These are phyloP conservation scores for Lachnellula arida DNA, from an alignment of 2,329 filamentous ascomycete genomes.

Conservation along the genomic window DNA sequence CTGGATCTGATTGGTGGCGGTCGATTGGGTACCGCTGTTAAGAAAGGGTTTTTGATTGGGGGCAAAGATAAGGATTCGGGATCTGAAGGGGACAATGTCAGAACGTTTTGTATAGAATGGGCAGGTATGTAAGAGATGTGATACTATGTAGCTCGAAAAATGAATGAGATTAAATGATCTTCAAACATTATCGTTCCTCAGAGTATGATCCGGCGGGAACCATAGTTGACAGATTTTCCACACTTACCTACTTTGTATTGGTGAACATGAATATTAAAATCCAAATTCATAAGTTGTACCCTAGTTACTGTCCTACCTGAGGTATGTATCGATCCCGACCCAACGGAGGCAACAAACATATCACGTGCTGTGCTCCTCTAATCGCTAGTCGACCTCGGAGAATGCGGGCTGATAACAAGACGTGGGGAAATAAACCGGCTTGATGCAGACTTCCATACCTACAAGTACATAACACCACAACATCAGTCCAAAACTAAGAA, in stretches of 20 bases:
- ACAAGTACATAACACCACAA: neutral
- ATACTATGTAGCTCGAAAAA: neutral
- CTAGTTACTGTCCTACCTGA: too few relatives aligned
- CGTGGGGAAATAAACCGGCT: neutral
- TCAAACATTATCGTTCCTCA: too few relatives aligned
- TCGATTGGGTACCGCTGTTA: slow-evolving; percentile 85
- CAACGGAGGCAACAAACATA: neutral
- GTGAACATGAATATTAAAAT: too few relatives aligned
- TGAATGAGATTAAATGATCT: too few relatives aligned
- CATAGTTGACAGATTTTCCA: too few relatives aligned
- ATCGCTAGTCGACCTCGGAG: neutral
- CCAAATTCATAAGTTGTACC: too few relatives aligned
- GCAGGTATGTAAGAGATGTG: slow-evolving; percentile 68
- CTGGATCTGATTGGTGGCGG: slow-evolving; percentile 84
- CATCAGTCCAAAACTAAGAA: neutral
- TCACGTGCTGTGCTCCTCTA: neutral
- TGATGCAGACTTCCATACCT: neutral
- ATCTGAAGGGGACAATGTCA: slow-evolving; percentile 41
- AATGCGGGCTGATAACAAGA: neutral
- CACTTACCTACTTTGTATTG: too few relatives aligned
- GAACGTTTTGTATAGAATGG: slow-evolving; percentile 88
- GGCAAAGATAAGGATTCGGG: slow-evolving; percentile 47
- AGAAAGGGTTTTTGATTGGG: slow-evolving; percentile 89
- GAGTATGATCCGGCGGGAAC: too few relatives aligned
- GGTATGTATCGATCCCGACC: too few relatives aligned